phyloP scores from a whole-genome alignment of 257 asterid genomes.

The Ligustrum vulgare region DNA sequence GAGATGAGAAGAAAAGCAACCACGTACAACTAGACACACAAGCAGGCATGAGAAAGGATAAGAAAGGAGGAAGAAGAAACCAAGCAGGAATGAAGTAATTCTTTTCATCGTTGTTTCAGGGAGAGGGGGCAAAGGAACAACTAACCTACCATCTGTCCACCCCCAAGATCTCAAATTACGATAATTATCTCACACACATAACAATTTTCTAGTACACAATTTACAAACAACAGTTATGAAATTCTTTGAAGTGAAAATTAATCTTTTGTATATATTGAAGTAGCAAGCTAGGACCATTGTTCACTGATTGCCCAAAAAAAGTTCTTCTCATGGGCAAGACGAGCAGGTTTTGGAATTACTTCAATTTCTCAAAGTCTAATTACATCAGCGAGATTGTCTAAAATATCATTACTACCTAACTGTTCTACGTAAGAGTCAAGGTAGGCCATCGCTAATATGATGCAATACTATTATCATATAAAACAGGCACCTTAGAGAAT shows the following conservation, averaged over 20 bases:
- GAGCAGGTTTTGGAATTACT: background rate
- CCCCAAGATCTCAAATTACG: background rate
- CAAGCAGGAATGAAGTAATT: background rate
- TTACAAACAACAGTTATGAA: background rate
- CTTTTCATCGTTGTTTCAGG: background rate
- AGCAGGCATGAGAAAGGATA: background rate
- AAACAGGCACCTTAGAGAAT: background rate
- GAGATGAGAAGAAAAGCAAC: background rate
- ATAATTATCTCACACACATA: background rate
- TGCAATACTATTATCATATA: slow-evolving; percentile 1
- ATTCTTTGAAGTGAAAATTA: background rate
- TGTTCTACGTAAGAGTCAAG: background rate
- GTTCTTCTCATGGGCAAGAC: background rate
- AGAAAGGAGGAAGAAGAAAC: background rate
- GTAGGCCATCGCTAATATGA: background rate
- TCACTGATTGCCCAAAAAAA: background rate
- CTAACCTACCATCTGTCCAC: background rate
- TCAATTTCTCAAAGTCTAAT: background rate
- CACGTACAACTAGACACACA: background rate
- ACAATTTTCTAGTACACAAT: background rate
- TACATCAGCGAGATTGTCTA: background rate
- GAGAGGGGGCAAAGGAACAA: background rate
- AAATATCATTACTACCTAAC: background rate
- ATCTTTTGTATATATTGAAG: background rate
- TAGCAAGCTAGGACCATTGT: background rate